Percentiles rank a stretch among this genome's conserved stretches.
Evolutionary conservation across 2,329 filamentous ascomycete genomes (phyloP).

Genomic region (Aspergillus hortae): DNA sequence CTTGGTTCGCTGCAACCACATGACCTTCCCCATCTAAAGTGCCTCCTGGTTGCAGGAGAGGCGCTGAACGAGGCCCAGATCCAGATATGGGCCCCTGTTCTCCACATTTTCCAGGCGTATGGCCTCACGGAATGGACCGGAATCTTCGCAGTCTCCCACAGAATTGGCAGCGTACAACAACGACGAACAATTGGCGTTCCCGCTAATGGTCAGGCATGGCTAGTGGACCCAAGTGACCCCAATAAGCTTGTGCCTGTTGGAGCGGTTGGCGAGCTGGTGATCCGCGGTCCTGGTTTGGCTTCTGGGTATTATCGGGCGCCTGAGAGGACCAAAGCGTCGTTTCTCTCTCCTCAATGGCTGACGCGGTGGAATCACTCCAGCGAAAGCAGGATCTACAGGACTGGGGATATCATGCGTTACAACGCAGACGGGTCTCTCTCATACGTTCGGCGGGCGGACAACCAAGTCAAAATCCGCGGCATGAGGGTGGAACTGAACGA

Average conservation of each 20-base stretch:
- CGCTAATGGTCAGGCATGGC: no score
- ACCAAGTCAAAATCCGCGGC: slow-evolving; percentile 33
- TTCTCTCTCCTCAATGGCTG: neutral
- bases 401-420: slow-evolving; percentile 33
- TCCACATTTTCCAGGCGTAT: no score
- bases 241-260: slow-evolving; percentile 7
- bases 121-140: no score
- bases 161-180: slow-evolving; percentile 10
- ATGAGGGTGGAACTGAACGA: slow-evolving; percentile 27
- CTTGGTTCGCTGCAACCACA: no score
- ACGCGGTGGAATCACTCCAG: neutral
- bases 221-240: slow-evolving; percentile 13
- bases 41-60: no score
- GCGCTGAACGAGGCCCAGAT: no score
- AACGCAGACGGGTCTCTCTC: slow-evolving; percentile 25
- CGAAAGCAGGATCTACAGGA: slow-evolving; percentile 25
- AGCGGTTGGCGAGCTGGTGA: slow-evolving; percentile 36
- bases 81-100: no score
- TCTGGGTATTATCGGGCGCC: slow-evolving; percentile 34
- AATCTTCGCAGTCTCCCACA: no score
- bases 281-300: slow-evolving; percentile 40
- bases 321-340: slow-evolving; percentile 15
- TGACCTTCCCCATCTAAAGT: no score
- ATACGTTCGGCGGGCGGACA: slow-evolving; percentile 32
- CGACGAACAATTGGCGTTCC: slow-evolving; percentile 2